These are phyloP conservation scores for Suhomyces pyralidae DNA, from an alignment of 805 yeast species.

Conservation along the genomic window DNA sequence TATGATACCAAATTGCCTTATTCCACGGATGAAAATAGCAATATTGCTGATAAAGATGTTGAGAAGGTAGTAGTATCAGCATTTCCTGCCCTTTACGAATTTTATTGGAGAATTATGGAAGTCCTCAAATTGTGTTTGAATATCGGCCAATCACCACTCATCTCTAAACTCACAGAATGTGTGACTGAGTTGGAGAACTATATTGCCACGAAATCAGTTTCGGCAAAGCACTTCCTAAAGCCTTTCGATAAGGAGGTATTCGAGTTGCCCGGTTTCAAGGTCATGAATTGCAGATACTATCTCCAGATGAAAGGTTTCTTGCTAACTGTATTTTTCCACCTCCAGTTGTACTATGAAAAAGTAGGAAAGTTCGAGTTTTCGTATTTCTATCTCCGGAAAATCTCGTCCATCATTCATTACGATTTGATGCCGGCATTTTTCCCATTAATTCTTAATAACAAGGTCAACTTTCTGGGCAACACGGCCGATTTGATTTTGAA, in stretches of 20 bases:
- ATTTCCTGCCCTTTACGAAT: conserved; percentile 24
- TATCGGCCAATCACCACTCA: conserved; percentile 15
- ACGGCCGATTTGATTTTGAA: conserved; percentile 42
- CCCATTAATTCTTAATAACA: conserved; percentile 29
- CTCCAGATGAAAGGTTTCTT: conserved; percentile 18
- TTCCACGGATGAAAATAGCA: conserved; percentile 33
- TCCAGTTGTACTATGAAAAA: conserved; percentile 41
- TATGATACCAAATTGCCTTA: conserved; percentile 31
- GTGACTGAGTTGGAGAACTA: conserved; percentile 2
- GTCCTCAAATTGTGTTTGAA: conserved; percentile 22
- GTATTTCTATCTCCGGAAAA: conserved; percentile 32
- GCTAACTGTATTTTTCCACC: conserved; percentile 27
- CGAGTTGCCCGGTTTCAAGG: conserved; percentile 10
- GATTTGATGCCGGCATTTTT: conserved; percentile 32
- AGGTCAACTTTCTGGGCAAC: conserved; percentile 35
- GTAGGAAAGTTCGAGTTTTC: conserved; percentile 24
- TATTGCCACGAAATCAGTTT: background rate
- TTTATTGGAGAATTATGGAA: conserved; percentile 24
- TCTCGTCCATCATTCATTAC: conserved; percentile 19
- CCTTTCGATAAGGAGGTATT: conserved; percentile 4
- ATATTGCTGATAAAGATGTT: conserved; percentile 29
- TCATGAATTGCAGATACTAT: conserved; percentile 13
- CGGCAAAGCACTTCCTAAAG: background rate
- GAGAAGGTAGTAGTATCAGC: conserved; percentile 37
- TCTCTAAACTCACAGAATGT: conserved; percentile 17